Evolutionary conservation across 805 yeast genomes (phyloP).

Genomic region (Diddensiella transvaalensis): DNA sequence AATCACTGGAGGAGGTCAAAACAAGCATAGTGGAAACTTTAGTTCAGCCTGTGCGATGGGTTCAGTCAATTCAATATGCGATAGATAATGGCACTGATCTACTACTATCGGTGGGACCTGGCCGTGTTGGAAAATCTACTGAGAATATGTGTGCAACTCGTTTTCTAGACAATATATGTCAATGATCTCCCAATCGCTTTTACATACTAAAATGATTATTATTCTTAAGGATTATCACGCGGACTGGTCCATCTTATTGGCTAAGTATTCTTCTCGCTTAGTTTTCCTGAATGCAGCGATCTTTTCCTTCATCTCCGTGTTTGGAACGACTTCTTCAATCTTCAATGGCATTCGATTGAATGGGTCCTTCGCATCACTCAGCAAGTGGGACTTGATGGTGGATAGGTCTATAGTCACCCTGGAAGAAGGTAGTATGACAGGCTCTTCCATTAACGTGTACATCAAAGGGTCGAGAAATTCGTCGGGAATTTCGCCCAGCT

Average conservation of each 20-base stretch:
- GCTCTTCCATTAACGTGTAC: constrained; percentile 94
- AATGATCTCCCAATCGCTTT: not conserved
- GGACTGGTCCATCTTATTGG: constrained; percentile 9
- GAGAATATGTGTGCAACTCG: constrained; percentile 6
- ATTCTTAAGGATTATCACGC: not conserved
- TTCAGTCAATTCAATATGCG: constrained; percentile 24
- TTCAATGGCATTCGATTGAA: constrained; percentile 90
- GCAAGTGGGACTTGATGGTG: constrained; percentile 87
- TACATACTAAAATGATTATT: not conserved
- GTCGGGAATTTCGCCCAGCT: constrained; percentile 92
- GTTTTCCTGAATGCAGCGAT: constrained; percentile 55
- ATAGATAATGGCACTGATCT: constrained; percentile 4
- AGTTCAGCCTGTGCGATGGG: constrained; percentile 33
- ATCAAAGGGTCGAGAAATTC: constrained; percentile 95
- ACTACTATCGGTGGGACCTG: constrained; percentile 30
- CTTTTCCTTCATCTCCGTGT: constrained; percentile 59
- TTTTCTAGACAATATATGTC: not conserved
- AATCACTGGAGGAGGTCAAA: constrained; percentile 27
- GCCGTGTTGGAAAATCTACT: constrained; percentile 27
- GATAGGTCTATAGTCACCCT: constrained; percentile 81
- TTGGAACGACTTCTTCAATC: constrained; percentile 81
- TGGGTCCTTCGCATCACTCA: constrained; percentile 96
- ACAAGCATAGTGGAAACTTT: constrained; percentile 26
- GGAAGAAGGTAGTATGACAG: constrained; percentile 89
- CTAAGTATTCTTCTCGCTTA: constrained; percentile 33